Evolutionary conservation across 169 alveolate species (phyloP).

Genomic region (Cryptosporidium tyzzeri): DNA sequence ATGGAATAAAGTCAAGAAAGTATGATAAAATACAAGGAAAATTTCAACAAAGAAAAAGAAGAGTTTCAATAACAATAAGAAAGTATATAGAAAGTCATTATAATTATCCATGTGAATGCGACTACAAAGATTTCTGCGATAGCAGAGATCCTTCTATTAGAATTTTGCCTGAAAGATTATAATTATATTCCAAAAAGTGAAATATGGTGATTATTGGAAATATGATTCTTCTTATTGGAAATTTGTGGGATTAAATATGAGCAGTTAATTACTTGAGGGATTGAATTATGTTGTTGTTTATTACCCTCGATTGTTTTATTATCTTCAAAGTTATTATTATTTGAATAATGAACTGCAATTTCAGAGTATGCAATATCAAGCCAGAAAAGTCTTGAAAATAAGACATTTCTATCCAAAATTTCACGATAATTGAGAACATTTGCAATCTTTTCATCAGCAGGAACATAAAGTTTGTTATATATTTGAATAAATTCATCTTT

Average conservation of each 20-base stretch:
- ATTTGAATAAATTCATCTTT: conserved; percentile 13
- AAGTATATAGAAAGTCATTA: conserved; percentile 23
- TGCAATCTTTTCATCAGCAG: conserved; percentile 32
- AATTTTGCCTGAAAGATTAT: conserved; percentile 50
- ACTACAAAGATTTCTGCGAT: conserved; percentile 45
- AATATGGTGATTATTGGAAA: neutral
- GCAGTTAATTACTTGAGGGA: neutral
- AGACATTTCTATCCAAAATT: conserved; percentile 1
- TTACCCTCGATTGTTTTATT: neutral
- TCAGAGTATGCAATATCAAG: conserved; percentile 47
- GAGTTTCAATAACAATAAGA: conserved; percentile 48
- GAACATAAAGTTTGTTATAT: conserved; percentile 3
- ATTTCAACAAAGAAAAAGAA: neutral
- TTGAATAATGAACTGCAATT: neutral
- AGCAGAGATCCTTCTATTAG: conserved; percentile 15
- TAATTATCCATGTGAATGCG: conserved; percentile 16
- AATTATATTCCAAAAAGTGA: conserved; percentile 40
- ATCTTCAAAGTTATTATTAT: neutral
- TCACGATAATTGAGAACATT: neutral
- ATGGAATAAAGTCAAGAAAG: conserved; percentile 58
- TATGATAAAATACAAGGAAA: conserved; percentile 23
- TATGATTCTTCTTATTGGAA: neutral
- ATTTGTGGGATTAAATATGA: conserved; percentile 4
- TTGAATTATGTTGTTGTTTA: neutral
- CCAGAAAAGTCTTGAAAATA: conserved; percentile 57